These are phyloP conservation scores for Colletotrichum agaves DNA, from an alignment of 2,329 filamentous ascomycete species.

Conservation along the genomic window DNA sequence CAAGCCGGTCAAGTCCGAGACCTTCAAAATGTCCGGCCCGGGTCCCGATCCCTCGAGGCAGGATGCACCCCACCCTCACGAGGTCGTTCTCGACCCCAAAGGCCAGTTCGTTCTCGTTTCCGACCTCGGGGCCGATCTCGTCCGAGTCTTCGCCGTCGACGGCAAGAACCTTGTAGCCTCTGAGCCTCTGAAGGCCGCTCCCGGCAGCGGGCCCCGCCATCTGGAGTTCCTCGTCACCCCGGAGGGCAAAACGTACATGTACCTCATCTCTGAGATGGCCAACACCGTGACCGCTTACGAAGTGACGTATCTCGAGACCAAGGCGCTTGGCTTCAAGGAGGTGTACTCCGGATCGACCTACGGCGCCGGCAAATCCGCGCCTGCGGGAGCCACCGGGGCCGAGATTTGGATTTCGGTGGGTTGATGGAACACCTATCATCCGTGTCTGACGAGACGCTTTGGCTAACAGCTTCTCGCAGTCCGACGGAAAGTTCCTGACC, in stretches of 20 bases:
- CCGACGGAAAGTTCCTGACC: conserved; percentile 70
- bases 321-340: conserved; percentile 56
- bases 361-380: conserved; percentile 53
- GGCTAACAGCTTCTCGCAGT: conserved; percentile 49
- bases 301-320: conserved; percentile 60
- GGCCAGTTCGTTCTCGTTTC: conserved; percentile 71
- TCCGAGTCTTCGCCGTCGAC: conserved; percentile 67
- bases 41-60: conserved; percentile 59
- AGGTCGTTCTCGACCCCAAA: conserved; percentile 73
- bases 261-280: conserved; percentile 69
- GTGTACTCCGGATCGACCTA: conserved; percentile 61
- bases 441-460: neutral
- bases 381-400: conserved; percentile 57
- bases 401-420: conserved; percentile 68
- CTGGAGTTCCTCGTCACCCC: conserved; percentile 63
- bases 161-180: conserved; percentile 54
- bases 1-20: conserved; percentile 49
- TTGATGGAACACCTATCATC: conserved; percentile 45
- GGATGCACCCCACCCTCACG: conserved; percentile 70
- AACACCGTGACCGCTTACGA: conserved; percentile 68
- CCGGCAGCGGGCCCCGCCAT: conserved; percentile 74
- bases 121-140: conserved; percentile 72
- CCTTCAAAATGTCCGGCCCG: conserved; percentile 52
- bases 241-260: conserved; percentile 62
- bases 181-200: conserved; percentile 52